A percentile compares a stretch with the other conserved stretches of the same genome.
phyloP scores from a whole-genome alignment of 2,329 filamentous ascomycete species.

The Helotiales sp. region DNA sequence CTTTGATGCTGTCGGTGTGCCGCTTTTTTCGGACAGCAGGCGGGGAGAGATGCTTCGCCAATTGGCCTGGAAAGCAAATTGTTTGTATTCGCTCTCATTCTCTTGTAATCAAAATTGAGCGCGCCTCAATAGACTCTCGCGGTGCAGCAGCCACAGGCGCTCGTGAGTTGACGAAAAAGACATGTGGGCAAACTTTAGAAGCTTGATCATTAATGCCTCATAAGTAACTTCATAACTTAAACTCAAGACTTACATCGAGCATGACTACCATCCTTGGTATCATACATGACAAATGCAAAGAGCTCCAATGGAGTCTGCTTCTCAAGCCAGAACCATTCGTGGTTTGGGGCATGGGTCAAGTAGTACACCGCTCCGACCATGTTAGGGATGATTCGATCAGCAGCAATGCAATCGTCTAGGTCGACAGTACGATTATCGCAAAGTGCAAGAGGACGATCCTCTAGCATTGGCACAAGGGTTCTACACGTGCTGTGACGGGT shows the following conservation, averaged over 20 bases:
- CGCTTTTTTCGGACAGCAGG: too few species aligned
- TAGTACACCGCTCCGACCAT: slow-evolving; percentile 31
- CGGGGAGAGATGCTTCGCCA: too few species aligned
- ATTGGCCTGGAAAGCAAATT: too few species aligned
- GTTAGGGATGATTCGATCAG: slow-evolving; percentile 28
- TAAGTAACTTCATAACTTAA: background rate
- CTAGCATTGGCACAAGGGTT: slow-evolving; percentile 22
- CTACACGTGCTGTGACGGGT: slow-evolving; percentile 27
- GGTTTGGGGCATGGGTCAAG: slow-evolving; percentile 24
- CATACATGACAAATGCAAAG: slow-evolving; percentile 29
- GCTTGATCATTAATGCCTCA: background rate
- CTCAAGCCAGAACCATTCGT: slow-evolving; percentile 31
- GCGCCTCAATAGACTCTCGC: slow-evolving; percentile 19
- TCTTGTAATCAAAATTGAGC: slow-evolving; percentile 24
- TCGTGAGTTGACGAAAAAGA: slow-evolving; percentile 20
- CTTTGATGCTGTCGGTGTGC: too few species aligned
- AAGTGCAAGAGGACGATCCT: slow-evolving; percentile 26
- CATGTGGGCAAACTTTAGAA: slow-evolving; percentile 23
- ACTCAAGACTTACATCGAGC: slow-evolving; percentile 20
- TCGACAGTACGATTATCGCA: slow-evolving; percentile 28
- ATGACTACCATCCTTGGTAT: slow-evolving; percentile 21
- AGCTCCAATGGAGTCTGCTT: slow-evolving; percentile 26
- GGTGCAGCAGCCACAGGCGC: slow-evolving; percentile 11
- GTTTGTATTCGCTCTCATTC: slow-evolving; percentile 6
- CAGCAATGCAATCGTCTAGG: slow-evolving; percentile 24